These are phyloP conservation scores for Entomophthora muscae DNA, from an alignment of 371 early-diverging fungal species.

Conservation along the genomic window DNA sequence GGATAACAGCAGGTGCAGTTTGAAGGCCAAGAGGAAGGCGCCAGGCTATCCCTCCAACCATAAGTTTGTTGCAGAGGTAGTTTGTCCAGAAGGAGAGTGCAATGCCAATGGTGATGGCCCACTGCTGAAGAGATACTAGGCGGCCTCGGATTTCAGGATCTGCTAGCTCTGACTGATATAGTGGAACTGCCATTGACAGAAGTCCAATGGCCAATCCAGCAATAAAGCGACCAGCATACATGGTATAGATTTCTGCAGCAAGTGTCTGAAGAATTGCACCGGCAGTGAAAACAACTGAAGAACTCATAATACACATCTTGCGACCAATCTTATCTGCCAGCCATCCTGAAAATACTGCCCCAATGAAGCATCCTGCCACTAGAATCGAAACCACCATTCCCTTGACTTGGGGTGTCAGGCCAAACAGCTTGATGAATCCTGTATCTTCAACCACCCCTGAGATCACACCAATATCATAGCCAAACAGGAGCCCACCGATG, in stretches of 20 bases:
- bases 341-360: constrained; percentile 2
- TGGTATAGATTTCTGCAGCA: background rate
- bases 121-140: no score
- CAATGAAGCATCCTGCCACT: constrained; percentile 9
- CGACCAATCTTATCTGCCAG: no score
- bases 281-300: background rate
- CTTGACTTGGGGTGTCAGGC: background rate
- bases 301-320: background rate
- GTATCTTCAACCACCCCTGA: constrained; percentile 9
- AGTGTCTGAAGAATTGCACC: constrained; percentile 7
- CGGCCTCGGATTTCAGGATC: no score
- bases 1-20: constrained; percentile 39
- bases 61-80: background rate
- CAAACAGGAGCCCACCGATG: constrained; percentile 12
- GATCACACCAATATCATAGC: constrained; percentile 13
- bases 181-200: no score
- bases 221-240: constrained; percentile 10
- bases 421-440: constrained; percentile 4
- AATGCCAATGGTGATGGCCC: no score
- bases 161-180: no score
- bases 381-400: constrained; percentile 10
- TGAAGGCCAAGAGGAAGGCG: constrained; percentile 68
- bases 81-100: no score
- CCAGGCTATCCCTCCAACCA: constrained; percentile 25
- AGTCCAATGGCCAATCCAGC: constrained; percentile 12